Evolutionary conservation across 2,329 filamentous ascomycete genomes (phyloP), one percentile per base, ranked within the genome.

Genomic region (Aspergillus novoparasiticus): DNA sequence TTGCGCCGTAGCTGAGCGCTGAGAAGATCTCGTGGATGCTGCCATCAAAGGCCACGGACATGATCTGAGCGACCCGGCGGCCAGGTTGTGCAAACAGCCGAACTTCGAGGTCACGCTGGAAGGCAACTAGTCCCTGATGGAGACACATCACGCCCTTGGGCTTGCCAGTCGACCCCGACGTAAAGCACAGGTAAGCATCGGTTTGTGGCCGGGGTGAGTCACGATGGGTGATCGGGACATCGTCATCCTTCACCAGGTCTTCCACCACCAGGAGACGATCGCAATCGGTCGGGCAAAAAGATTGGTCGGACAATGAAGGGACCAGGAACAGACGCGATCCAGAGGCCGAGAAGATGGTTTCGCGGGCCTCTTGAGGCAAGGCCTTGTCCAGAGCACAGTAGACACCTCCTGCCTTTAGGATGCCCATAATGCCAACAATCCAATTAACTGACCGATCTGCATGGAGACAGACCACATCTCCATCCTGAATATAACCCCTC

Each of bases 31-130:
- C 81, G 39, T 79, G 73, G 11, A 83, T 80, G 59, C 73, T 76
- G n/a, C 77, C 79, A 65, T 83, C 82, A 60, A 84, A 84, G 0
- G 69, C 77, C 0, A 74, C 69, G 1, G 81, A 82, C 72, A 83
- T 76, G 48, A 80, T 55, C 60, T 83, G 81, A 2, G 79, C 71
- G 3, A 81, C 73, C 5, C 69, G 66, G 43, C 61, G 57, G 0
- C 79, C 78, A 0, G 78, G 77, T 5, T 48, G n/a, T 1, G 77
- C 72, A 54, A 63, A 61, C 14, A 82, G 58, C 0, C 81, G 71
- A 1, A 78, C 76, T 21, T 76, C 66, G 0, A 68, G 61, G 62
- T 77, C 68, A 1, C 43, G 58, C 56, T 78, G 77, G 43, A 79
- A 79, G 0, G 79, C 74, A 0, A 81, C 72, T 0, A 81, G 62